These are phyloP conservation scores for Alliaria petiolata DNA, from an alignment of 345 rosid genomes.

Conservation along the genomic window DNA sequence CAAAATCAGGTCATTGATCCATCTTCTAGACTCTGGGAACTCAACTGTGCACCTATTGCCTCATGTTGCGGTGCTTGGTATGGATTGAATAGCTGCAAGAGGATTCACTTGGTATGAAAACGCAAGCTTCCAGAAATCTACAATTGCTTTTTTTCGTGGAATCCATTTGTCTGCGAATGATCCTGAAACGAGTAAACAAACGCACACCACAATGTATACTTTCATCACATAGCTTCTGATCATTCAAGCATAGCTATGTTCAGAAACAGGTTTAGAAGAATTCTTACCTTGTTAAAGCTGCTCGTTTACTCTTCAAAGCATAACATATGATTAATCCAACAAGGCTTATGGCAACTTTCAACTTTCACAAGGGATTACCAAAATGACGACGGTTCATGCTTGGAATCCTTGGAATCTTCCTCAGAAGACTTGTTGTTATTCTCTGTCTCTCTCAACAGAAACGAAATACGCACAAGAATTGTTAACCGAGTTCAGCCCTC, in stretches of 20 bases:
- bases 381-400: no score
- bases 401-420: no score
- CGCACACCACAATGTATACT: background rate
- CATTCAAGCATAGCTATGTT: background rate
- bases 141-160: constrained; percentile 50
- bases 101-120: constrained; percentile 94
- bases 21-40: background rate
- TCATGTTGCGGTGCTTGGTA: constrained; percentile 38
- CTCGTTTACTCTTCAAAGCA: constrained; percentile 47
- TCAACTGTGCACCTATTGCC: background rate
- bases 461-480: no score
- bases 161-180: constrained; percentile 39
- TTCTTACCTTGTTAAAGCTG: constrained; percentile 51
- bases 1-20: background rate
- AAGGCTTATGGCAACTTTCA: constrained; percentile 55
- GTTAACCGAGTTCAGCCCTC: no score
- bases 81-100: constrained; percentile 80
- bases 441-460: no score
- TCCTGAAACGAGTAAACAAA: constrained; percentile 40
- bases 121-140: constrained; percentile 85
- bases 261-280: constrained; percentile 4
- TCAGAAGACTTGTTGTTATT: no score
- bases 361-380: no score
- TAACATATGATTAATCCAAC: constrained; percentile 48
- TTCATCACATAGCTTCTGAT: background rate